Evolutionary conservation across 192 early-diverging fungal species (phyloP), one percentile per base, ranked within the genome.

Genomic region (Funneliformis mosseae): DNA sequence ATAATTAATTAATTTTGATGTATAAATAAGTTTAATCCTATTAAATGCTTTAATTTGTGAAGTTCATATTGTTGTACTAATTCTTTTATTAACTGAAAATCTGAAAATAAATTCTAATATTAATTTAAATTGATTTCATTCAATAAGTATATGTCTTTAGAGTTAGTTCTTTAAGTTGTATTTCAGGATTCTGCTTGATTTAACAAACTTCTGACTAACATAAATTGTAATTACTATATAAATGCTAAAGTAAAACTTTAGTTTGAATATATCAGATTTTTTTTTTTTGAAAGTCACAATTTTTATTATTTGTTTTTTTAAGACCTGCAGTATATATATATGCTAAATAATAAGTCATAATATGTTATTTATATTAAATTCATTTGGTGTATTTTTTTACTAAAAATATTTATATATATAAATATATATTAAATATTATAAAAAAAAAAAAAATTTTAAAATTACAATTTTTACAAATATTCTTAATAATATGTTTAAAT

Each of bases 401-500:
- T 73, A 27, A 21, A 43, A 73, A 23, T 23, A 45, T 33, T 33
- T 48, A 1, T 43, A 23, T 46, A n/a, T 46, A 46, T 46, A 45
- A 25, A 45, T 46, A 45, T 70, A 33, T 33, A 23, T 12, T 50
- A 48, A 46, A 43, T 73, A 9, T 42, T 0, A 12, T 25, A 21
- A 25, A 48, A 38, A 73, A 27, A 23, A 50, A 73, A 38, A 23
- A 23, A 43, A 38, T 46, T n/a, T 27, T 8, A 41, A 28, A 50
- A 5, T 48, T 50, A 73, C 41, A 73, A 46, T 42, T 46, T 46
- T 73, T 73, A 9, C 46, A 8, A 28, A 73, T 73, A 50, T 73
- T 73, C 48, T 73, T 73, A 5, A n/a, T 73, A 5, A 73, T 1
- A 73, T 50, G 71, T 50, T 73, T 73, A 74, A 74, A 12, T 74